A percentile compares a stretch with the other conserved stretches of the same genome.
Evolutionary conservation across 345 rosid genomes (phyloP).

Genomic region (Aquilaria yunnanensis): DNA sequence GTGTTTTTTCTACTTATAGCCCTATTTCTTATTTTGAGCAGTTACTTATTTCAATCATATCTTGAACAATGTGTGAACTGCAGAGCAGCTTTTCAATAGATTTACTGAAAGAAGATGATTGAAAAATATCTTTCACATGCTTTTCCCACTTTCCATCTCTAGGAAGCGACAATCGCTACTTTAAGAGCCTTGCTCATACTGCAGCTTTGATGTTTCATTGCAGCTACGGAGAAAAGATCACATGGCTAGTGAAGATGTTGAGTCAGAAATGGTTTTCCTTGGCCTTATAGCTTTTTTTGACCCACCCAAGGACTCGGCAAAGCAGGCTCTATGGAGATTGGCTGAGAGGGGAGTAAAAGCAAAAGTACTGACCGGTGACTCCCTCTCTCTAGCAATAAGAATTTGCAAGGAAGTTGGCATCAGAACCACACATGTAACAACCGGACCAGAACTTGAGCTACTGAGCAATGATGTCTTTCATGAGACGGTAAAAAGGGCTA

Average conservation of each 20-base stretch:
- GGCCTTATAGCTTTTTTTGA: slow-evolving; percentile 60
- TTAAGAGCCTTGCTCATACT: slow-evolving; percentile 3
- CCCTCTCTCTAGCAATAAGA: slow-evolving; percentile 48
- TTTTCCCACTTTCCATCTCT: too few relatives aligned
- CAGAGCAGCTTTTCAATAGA: too few relatives aligned
- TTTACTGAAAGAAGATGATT: too few relatives aligned
- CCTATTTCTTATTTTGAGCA: too few relatives aligned
- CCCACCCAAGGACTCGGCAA: slow-evolving; percentile 72
- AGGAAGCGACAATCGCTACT: background rate
- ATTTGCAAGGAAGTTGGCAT: slow-evolving; percentile 72
- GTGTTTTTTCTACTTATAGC: too few relatives aligned
- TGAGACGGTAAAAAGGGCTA: slow-evolving; percentile 48
- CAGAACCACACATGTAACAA: slow-evolving; percentile 52
- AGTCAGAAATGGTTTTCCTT: slow-evolving; percentile 60
- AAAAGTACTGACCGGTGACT: slow-evolving; percentile 63
- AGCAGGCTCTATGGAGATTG: slow-evolving; percentile 65
- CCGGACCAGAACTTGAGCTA: slow-evolving; percentile 67
- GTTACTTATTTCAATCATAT: too few relatives aligned
- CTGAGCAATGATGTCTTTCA: slow-evolving; percentile 55
- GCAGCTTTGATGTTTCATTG: slow-evolving; percentile 12
- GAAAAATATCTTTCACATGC: too few relatives aligned
- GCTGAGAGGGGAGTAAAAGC: slow-evolving; percentile 75
- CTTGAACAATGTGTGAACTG: too few relatives aligned
- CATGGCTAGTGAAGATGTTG: slow-evolving; percentile 29
- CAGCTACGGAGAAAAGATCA: slow-evolving; percentile 25